phyloP scores from a whole-genome alignment of 495 filamentous ascomycete genomes.

The Tuber aestivum region DNA sequence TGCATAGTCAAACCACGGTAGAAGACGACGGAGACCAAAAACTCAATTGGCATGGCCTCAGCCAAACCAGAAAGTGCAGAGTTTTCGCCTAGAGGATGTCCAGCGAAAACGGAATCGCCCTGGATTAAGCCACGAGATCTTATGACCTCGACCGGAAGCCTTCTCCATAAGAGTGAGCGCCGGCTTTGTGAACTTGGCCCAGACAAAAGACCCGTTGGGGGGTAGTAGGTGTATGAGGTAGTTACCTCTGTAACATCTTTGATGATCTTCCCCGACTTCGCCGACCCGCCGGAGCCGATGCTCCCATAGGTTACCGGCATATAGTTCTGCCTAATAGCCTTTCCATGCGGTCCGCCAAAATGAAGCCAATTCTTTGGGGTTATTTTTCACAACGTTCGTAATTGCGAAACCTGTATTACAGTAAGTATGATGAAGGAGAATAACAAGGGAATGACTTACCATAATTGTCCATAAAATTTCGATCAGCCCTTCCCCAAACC shows the following conservation, averaged over 20 bases:
- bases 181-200: constrained; percentile 97
- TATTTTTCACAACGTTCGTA: constrained; percentile 45
- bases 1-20: constrained; percentile 99
- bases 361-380: no score
- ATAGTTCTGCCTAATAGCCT: no score
- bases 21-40: constrained; percentile 95
- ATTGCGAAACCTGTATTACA: constrained; percentile 70
- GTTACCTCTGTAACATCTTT: constrained; percentile 90
- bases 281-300: constrained; percentile 76
- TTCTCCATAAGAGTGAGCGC: constrained; percentile 99
- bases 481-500: not conserved
- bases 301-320: constrained; percentile 96
- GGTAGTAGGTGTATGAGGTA: constrained; percentile 91
- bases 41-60: constrained; percentile 98
- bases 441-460: not conserved
- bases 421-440: not conserved
- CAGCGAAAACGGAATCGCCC: constrained; percentile 91
- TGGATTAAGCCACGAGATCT: constrained; percentile 92
- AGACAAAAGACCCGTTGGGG: constrained; percentile 88
- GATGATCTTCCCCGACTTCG: constrained; percentile 99
- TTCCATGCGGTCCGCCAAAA: no score
- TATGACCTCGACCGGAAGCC: constrained; percentile 98
- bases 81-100: constrained; percentile 97
- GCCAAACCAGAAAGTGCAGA: constrained; percentile 92
- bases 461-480: not conserved